phyloP scores from a whole-genome alignment of 345 rosid genomes.

The Salix suchowensis region DNA sequence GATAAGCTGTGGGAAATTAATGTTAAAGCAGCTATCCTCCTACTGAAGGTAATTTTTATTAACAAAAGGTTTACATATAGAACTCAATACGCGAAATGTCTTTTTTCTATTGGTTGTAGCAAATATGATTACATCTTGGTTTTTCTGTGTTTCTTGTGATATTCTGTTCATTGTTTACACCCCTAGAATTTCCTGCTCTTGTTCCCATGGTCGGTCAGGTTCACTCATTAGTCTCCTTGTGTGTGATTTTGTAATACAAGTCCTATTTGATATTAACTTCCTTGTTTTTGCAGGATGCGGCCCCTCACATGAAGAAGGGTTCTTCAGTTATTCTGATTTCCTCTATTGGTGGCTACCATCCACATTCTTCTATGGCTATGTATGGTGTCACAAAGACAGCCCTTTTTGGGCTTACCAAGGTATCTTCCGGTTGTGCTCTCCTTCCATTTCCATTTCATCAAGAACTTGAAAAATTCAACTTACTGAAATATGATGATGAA shows the following conservation, averaged over 20 bases:
- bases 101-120: no score
- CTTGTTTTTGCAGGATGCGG: slow-evolving; percentile 51
- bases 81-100: neutral
- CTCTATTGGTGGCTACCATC: slow-evolving; percentile 64
- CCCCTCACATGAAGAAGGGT: slow-evolving; percentile 68
- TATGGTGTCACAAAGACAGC: slow-evolving; percentile 96
- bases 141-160: neutral
- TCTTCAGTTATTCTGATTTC: slow-evolving; percentile 75
- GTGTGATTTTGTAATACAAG: neutral
- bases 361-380: slow-evolving; percentile 64
- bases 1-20: slow-evolving; percentile 90
- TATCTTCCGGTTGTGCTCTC: slow-evolving; percentile 9
- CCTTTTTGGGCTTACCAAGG: slow-evolving; percentile 87
- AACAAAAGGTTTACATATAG: no score
- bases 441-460: neutral
- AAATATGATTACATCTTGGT: no score
- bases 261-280: neutral
- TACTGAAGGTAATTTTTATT: slow-evolving; percentile 44
- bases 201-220: neutral
- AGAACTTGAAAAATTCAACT: no score
- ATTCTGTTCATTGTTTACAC: neutral
- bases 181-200: neutral
- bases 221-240: neutral
- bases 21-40: slow-evolving; percentile 68
- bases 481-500: neutral